A percentile compares a stretch with the other conserved stretches of the same genome.
Conservation (phyloP, 345 rosid genomes). For the Moricandia moricandioides region DNA sequence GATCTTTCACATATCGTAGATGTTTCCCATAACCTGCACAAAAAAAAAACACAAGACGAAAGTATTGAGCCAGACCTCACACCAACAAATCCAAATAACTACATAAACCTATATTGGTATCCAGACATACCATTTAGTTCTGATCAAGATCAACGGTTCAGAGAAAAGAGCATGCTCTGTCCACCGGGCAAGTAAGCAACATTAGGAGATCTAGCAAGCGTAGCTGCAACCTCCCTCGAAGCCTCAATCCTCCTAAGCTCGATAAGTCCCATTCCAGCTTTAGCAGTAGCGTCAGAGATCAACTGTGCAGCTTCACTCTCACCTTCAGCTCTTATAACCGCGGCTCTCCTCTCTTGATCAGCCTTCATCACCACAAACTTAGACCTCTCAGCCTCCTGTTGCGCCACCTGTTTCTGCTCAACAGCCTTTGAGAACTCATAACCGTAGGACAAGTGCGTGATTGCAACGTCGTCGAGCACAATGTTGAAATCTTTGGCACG, state of each 20-base stretch:
- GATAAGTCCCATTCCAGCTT: conserved; percentile 85
- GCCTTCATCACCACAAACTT: no score
- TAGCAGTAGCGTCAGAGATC: conserved; percentile 40
- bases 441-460: conserved; percentile 90
- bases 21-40: conserved; percentile 24
- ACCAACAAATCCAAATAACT: no score
- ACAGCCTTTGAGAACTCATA: conserved; percentile 89
- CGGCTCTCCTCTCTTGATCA: no score
- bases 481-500: conserved; percentile 93
- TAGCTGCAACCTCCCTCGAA: conserved; percentile 81
- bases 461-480: conserved; percentile 83
- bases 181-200: conserved; percentile 90
- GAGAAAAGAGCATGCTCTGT: conserved; percentile 66
- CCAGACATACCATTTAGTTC: no score
- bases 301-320: conserved; percentile 94
- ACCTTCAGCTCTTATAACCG: conserved; percentile 87
- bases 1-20: neutral
- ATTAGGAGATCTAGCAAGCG: conserved; percentile 82
- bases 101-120: no score
- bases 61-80: no score
- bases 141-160: conserved; percentile 33
- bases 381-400: conserved; percentile 71
- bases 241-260: conserved; percentile 99
- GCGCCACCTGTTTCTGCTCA: conserved; percentile 97
- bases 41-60: neutral